These are phyloP conservation scores for Nicotiana rustica DNA, from an alignment of 305 asterid genomes.

Conservation along the genomic window DNA sequence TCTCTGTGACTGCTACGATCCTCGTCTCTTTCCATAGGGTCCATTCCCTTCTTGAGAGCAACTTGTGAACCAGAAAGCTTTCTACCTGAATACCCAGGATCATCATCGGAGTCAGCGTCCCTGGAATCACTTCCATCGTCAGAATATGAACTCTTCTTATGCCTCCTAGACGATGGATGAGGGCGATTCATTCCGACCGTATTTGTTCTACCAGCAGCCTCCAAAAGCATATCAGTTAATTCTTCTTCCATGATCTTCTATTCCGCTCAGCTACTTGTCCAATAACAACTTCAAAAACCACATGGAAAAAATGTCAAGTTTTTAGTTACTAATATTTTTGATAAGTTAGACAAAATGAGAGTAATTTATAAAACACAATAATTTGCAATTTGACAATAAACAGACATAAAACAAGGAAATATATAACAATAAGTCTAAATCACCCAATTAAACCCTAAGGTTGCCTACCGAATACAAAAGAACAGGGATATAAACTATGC, in stretches of 20 bases:
- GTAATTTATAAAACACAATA: background rate
- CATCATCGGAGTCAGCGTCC: slow-evolving; percentile 86
- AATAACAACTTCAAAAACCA: slow-evolving; percentile 4
- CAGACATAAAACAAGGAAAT: background rate
- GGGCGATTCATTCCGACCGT: slow-evolving; percentile 67
- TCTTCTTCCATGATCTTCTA: slow-evolving; percentile 74
- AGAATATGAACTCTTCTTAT: slow-evolving; percentile 65
- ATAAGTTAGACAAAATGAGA: background rate
- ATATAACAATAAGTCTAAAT: background rate
- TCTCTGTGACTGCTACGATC: slow-evolving; percentile 67
- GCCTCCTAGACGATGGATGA: slow-evolving; percentile 66
- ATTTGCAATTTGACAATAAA: background rate
- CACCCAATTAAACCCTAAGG: background rate
- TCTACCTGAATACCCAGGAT: slow-evolving; percentile 68
- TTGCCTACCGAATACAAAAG: background rate
- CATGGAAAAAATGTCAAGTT: background rate
- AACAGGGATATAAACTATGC: background rate
- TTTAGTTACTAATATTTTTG: background rate
- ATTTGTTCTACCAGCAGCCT: slow-evolving; percentile 92
- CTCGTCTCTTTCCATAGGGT: slow-evolving; percentile 75
- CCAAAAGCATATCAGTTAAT: slow-evolving; percentile 81
- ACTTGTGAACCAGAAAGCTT: slow-evolving; percentile 83
- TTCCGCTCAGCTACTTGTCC: slow-evolving; percentile 1
- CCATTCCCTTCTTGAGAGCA: slow-evolving; percentile 90
- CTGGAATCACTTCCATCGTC: slow-evolving; percentile 90